Evolutionary conservation across 2,329 filamentous ascomycete genomes (phyloP).

Genomic region (Microdochium nivale): DNA sequence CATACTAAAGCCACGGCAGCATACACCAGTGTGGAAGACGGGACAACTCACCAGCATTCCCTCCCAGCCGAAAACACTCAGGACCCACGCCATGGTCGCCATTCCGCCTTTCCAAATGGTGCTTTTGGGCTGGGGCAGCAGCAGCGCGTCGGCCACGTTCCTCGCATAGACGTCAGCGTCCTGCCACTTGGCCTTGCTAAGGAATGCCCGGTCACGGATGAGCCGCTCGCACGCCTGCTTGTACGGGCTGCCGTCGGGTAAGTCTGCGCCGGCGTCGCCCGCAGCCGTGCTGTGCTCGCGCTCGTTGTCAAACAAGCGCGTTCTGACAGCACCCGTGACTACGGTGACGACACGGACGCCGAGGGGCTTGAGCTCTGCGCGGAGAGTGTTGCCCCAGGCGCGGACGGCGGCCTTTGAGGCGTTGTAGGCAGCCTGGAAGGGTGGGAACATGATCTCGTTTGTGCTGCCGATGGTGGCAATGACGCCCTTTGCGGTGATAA

Average conservation of each 20-base stretch:
- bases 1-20: no score
- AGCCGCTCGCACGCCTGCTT: not conserved
- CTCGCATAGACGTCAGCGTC: constrained; percentile 17
- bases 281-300: not conserved
- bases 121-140: constrained; percentile 11
- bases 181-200: constrained; percentile 13
- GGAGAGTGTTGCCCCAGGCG: not conserved
- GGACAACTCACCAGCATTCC: constrained; percentile 18
- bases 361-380: constrained; percentile 2
- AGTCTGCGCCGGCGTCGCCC: not conserved
- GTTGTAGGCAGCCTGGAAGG: constrained; percentile 1
- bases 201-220: constrained; percentile 9
- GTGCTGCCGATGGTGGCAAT: not conserved
- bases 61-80: constrained; percentile 20
- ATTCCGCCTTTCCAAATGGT: constrained; percentile 19
- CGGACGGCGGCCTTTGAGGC: constrained; percentile 4
- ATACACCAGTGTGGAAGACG: not conserved
- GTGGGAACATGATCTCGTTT: not conserved
- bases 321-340: constrained; percentile 2
- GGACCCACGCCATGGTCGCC: constrained; percentile 15
- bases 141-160: constrained; percentile 16
- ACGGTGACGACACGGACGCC: constrained; percentile 3
- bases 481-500: constrained; percentile 1
- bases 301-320: constrained; percentile 1
- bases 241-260: not conserved